Base-by-base conservation (phyloP, 2,329 filamentous ascomycete genomes). In the Myrmaecium sp. region DNA sequence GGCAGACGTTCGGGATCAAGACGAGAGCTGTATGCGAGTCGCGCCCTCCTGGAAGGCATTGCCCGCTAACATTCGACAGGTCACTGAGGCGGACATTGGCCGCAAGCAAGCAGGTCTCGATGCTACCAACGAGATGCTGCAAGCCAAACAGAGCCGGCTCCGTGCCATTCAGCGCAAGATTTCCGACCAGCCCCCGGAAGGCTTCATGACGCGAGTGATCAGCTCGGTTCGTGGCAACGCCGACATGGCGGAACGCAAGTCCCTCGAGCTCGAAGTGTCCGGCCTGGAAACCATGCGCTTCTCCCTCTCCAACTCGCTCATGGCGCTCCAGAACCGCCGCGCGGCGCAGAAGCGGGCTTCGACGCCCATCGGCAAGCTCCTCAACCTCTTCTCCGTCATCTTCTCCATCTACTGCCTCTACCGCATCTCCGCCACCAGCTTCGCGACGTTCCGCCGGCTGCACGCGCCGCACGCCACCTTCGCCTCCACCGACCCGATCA, bases 351-450 rank as follows among this genome's bases (percentile, higher is more conserved):
- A 69, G 17, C 69, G 75, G 23, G 69, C 76, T 1, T 66, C 70
- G 17, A 86, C 80, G 0, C 47, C 64, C 0, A 33, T 73, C 9
- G 82, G 82, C 5, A 69, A 68, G 23, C 33, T 81, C 2, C 48
- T 80, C 19, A 58, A 74, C 14, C 46, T 72, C 55, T 66, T 61
- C 33, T 64, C 72, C 22, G 76, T 78, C 35, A 51, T 62, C 13
- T 92, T 92, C 48, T 74, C 78, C 28, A 36, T 76, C 25, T 92
- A 92, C 60, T 92, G 82, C 56, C 55, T 86, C 17, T 91, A 89
- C 53, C 77, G 82, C 28, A 77, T 92, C 36, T 47, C 68, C 11
- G 76, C 80, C 2, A 89, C 79, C 0, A 62, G 63, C 0, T 43
- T 84, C 4, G 74, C 76, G 2, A 74, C 70, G 1, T 36, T 79